Evolutionary conservation across 306 rosid genomes (phyloP).

Genomic region (Benincasa hispida): DNA sequence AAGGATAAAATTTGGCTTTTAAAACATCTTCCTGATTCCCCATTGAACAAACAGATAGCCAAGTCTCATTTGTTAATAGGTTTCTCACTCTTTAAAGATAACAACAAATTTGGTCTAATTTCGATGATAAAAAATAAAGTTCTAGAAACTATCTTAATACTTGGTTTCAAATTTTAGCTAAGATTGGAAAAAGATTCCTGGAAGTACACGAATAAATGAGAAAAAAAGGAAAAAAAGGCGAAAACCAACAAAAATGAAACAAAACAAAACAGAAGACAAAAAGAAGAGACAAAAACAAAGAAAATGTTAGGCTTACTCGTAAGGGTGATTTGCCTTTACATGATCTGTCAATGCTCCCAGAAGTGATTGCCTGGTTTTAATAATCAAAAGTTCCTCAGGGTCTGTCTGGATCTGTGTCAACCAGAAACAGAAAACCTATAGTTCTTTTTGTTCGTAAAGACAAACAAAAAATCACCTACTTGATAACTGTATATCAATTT

Average conservation of each 20-base stretch:
- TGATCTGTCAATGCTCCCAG: slow-evolving; percentile 68
- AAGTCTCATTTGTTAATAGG: too few relatives aligned
- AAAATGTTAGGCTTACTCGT: slow-evolving; percentile 43
- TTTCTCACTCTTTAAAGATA: background rate
- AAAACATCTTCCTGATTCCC: background rate
- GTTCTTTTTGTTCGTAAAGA: background rate
- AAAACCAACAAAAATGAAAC: background rate
- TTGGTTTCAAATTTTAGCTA: background rate
- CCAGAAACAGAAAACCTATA: slow-evolving; percentile 5
- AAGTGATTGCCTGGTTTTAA: slow-evolving; percentile 89
- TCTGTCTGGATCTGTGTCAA: slow-evolving; percentile 63
- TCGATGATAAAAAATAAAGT: background rate
- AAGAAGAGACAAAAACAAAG: background rate
- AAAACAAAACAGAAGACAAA: too few relatives aligned
- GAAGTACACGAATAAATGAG: background rate
- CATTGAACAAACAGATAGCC: background rate
- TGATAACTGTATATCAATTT: background rate
- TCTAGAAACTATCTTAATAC: background rate
- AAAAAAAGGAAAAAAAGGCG: background rate
- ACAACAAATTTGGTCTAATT: background rate
- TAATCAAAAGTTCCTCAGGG: slow-evolving; percentile 73
- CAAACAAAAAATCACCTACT: background rate
- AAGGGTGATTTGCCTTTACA: slow-evolving; percentile 71
- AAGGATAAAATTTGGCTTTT: slow-evolving; percentile 1
- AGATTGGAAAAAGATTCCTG: background rate